Base-by-base conservation (phyloP, 371 early-diverging fungal species). In the Rhizomucor miehei region DNA sequence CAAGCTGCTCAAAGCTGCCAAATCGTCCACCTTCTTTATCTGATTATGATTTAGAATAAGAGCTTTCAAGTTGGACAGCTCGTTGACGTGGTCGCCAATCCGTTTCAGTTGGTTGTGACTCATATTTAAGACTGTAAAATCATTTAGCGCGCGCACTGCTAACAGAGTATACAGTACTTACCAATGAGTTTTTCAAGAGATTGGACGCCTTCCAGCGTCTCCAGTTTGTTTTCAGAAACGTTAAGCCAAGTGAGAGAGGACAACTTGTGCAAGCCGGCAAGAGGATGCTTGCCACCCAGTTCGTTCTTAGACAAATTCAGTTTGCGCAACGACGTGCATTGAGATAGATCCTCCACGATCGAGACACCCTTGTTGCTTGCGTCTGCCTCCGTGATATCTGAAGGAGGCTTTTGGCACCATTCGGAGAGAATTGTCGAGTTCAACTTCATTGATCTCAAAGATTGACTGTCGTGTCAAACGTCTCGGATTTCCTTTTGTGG, bases 31-130 rank as follows among this genome's bases (percentile, higher is more conserved):
- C 43, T 66, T 62, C 23, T 74, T 66, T 45, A 93, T 77, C 40
- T 75, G 48, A 68, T 94, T 94, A 65, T 92, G 73, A 60, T 87
- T 89, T 23, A 92, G 74, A 39, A 93, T 88, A n/a, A 93, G 68
- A 5, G 94, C 94, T 54, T 89, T 90, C 20, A 93, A 73, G 34
- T 79, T 63, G n/a, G 57, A 72, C 23, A 88, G 77, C 16, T 67
- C 72, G 8, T 71, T 61, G n/a, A 88, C 59, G 54, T 83, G 75
- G 14, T 64, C 64, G 35, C 87, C 81, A 45, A 93, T 81, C 24
- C 80, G 70, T 23, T 67, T 82, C 36, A 91, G 51, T 37, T 83
- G 61, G 66, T 93, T 93, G 56, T 84, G 76, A 58, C 87, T 83
- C 59, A 91, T 63, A 63, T 91, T 92, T 43, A 93, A 65, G 0